Evolutionary conservation across 352 stramenopile genomes (phyloP), one percentile per base, ranked within the genome.

Genomic region (Pythium sukuiense): DNA sequence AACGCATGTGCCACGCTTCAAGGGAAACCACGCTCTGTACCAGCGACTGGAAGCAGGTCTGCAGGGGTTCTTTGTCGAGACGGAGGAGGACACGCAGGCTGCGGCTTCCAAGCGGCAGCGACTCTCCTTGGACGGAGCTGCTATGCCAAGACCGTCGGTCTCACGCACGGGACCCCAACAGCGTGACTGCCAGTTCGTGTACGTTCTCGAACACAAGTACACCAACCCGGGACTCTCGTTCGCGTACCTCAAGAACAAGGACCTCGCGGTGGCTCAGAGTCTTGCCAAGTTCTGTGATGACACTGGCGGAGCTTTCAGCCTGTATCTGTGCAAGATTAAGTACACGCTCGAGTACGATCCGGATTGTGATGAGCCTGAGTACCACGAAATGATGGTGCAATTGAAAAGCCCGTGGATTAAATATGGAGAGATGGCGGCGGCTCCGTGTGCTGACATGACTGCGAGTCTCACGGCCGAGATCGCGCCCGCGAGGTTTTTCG

Each of bases 121-220:
- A 5, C 27, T 39, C 55, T 39, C 20, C 20, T 14, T 50, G 11
- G 9, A 29, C 18, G 18, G 43, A 50, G n/a, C n/a, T 30, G 43
- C 20, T 8, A n/a, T n/a, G 3, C 35, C 35, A 13, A 35, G 37
- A 8, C 1, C 37, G 18, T 4, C 41, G 9, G 4, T 52, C 20
- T 49, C 32, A 61, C 39, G 24, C 2, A 37, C 24, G 12, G 4
- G 33, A 1, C 16, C 20, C 9, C 16, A 16, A 32, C 46, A 62
- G 35, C 55, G 64, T 8, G 50, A 63, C 35, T 33, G 52, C 27
- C 39, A 68, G n/a, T 52, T 72, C 32, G 66, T 68, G 11, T 72
- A 72, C 35, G 46, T 72, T 30, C 66, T 72, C 9, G 59, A 68
- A 29, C 60, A 72, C 54, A 57, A 61, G 35, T 69, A 72, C 55